Base-by-base conservation (phyloP, 345 rosid species). In the Rhizophora mangle region DNA sequence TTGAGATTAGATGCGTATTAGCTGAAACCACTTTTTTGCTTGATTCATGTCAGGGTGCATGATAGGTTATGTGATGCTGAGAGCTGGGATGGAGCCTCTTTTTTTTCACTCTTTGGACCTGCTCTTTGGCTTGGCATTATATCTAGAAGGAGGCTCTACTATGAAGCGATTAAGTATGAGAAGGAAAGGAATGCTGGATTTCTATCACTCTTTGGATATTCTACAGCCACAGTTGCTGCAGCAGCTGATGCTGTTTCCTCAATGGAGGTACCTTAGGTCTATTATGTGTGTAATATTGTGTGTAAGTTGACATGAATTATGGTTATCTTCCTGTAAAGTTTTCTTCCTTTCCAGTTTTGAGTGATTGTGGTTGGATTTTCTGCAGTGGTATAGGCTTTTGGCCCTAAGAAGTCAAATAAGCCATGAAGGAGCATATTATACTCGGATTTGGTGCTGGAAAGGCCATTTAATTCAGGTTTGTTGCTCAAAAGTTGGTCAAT, bases 181-280 rank as follows among this genome's bases (percentile, higher is more conserved):
- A 90, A 86, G 78, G 96, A 93, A 85, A 70, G 90, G 55, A 90
- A 90, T 80, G 93, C 84, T 72, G 98, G 97, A 72, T 86, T 87
- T 74, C 64, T 87, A n/a, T 93, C 97, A 67, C 94, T 96, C 13
- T 90, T 93, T 75, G 97, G 97, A 77, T 90, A 86, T 78, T 93
- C 98, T 74, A 80, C 88, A 27, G 71, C 74, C 51, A 84, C 91
- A 53, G 84, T 89, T 67, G 80, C 91, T 72, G 91, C 97, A 31
- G 88, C 89, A 34, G 85, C 83, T 64, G 83, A 86, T 72, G 76
- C 86, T 66, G 91, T 87, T 59, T 76, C 90, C 83, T 90, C 96
- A 67, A 82, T 84, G 89, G 98, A 93, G 97, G 98, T 90, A 84
- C 22, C 71, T 70, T n/a, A 11, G 32, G 7, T 55, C 31, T 31